These are phyloP conservation scores for Perkinsus olseni DNA, from an alignment of 169 alveolate genomes.

Conservation along the genomic window DNA sequence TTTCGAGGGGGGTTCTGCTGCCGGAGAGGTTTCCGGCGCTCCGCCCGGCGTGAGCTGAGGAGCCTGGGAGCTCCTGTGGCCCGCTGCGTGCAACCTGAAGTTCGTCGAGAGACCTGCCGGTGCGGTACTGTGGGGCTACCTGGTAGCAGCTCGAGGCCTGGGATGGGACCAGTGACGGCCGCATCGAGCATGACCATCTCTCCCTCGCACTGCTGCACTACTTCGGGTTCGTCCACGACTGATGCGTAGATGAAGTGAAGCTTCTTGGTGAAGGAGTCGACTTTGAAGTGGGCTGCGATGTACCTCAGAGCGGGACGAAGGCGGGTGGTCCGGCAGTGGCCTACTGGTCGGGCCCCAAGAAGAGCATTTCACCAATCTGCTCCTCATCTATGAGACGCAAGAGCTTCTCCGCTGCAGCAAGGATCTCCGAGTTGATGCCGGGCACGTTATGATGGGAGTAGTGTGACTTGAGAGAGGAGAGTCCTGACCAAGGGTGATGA, in stretches of 20 bases:
- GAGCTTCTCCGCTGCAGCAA: neutral
- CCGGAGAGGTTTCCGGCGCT: neutral
- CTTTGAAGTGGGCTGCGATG: neutral
- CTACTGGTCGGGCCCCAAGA: neutral
- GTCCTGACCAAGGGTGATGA: neutral
- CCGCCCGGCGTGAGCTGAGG: neutral
- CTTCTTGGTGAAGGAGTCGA: neutral
- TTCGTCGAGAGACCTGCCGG: too few relatives aligned
- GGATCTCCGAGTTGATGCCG: neutral
- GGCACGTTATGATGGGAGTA: neutral
- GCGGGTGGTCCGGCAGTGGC: neutral
- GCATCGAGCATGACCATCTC: neutral
- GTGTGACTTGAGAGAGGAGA: neutral
- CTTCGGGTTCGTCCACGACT: neutral
- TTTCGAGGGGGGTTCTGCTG: neutral
- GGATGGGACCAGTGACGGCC: neutral
- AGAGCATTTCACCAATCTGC: neutral
- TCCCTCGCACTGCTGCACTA: neutral
- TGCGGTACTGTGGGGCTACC: neutral
- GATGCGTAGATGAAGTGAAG: neutral
- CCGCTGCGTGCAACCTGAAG: neutral
- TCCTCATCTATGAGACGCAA: neutral
- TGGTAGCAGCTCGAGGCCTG: neutral
- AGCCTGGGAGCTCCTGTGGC: neutral
- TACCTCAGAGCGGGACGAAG: neutral